Evolutionary conservation across 768 basidiomycete species (phyloP).

Genomic region (Collybiopsis confluens): DNA sequence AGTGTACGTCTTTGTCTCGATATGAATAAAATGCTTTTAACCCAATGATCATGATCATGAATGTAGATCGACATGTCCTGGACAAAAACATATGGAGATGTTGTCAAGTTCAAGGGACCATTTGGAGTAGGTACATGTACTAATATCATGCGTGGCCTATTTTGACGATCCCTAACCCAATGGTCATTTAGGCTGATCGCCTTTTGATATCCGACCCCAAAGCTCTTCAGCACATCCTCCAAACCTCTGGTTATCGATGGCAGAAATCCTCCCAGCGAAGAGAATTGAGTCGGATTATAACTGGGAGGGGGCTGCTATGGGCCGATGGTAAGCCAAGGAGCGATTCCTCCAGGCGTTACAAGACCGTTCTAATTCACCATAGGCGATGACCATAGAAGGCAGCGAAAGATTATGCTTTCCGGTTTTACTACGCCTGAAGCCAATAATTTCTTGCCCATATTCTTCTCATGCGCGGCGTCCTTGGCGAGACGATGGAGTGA

Average conservation of each 20-base stretch:
- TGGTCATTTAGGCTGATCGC: conserved; percentile 18
- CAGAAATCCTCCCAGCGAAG: conserved; percentile 19
- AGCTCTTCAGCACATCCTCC: conserved; percentile 26
- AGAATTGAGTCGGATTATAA: conserved; percentile 15
- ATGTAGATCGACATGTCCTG: conserved; percentile 4
- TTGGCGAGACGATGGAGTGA: conserved; percentile 25
- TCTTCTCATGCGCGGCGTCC: conserved; percentile 21
- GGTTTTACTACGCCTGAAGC: conserved; percentile 25
- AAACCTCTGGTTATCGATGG: conserved; percentile 27
- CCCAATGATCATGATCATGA: not conserved
- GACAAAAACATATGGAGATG: conserved; percentile 8
- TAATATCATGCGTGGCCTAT: not conserved
- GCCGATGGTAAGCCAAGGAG: conserved; percentile 21
- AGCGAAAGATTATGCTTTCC: conserved; percentile 30
- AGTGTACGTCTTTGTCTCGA: too few relatives aligned
- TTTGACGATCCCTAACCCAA: not conserved
- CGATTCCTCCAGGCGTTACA: conserved; percentile 20
- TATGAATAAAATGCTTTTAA: not conserved
- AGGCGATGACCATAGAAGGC: conserved; percentile 23
- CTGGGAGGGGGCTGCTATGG: conserved; percentile 23
- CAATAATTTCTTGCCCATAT: conserved; percentile 24
- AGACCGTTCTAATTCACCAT: not conserved
- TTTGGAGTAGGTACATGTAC: conserved; percentile 1
- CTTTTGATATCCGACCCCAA: conserved; percentile 29
- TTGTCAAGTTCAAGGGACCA: conserved; percentile 3